Conservation (phyloP, 192 early-diverging fungal species). For the Rhizophagus prolifer region DNA sequence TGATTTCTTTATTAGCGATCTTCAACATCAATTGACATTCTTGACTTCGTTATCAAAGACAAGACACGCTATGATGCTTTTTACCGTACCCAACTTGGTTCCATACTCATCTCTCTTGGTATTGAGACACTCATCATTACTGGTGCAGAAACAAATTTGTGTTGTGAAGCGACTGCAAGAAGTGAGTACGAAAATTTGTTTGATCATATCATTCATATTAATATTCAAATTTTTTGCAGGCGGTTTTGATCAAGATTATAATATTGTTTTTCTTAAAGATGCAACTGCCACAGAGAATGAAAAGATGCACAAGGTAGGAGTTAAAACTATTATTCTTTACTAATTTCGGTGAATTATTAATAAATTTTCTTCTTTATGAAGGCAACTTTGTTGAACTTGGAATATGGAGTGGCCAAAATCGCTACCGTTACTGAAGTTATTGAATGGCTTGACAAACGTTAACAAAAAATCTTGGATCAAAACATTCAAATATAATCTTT, state of each 20-base stretch:
- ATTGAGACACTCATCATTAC: background rate
- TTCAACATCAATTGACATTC: background rate
- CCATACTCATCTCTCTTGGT: slow-evolving; percentile 1
- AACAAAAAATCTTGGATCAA: too few relatives aligned
- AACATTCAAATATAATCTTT: too few relatives aligned
- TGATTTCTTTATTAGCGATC: background rate
- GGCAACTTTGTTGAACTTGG: too few relatives aligned
- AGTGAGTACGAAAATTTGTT: background rate
- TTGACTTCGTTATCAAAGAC: background rate
- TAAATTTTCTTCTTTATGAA: too few relatives aligned
- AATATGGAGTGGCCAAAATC: too few relatives aligned
- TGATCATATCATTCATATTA: too few relatives aligned
- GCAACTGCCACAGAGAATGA: background rate
- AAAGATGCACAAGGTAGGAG: background rate
- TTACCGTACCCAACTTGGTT: background rate
- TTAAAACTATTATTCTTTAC: too few relatives aligned
- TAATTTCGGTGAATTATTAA: too few relatives aligned
- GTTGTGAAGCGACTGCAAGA: background rate
- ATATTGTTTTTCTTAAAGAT: background rate
- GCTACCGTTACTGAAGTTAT: too few relatives aligned
- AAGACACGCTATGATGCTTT: slow-evolving; percentile 3
- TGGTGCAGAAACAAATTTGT: background rate
- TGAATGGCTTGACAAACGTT: too few relatives aligned
- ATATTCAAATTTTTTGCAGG: background rate
- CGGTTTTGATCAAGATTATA: background rate